Conservation (phyloP, 257 asterid genomes). For the Ligustrum vulgare region DNA sequence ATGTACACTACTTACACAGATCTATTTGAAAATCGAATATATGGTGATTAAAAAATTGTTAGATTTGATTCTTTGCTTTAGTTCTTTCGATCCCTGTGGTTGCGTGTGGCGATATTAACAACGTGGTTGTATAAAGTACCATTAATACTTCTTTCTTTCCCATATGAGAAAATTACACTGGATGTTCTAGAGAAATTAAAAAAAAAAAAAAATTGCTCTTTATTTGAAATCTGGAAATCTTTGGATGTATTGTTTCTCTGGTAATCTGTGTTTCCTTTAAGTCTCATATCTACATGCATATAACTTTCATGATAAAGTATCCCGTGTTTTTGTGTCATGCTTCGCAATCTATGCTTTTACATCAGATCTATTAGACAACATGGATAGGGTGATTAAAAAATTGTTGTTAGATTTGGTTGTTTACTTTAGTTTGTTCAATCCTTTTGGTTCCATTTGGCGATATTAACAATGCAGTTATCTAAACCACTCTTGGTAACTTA, state of each 20-base stretch:
- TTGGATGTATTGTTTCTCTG: not conserved
- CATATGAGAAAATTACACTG: slow-evolving; percentile 17
- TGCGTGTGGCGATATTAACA: slow-evolving; percentile 27
- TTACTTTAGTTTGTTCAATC: not conserved
- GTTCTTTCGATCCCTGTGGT: not conserved
- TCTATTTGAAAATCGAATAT: too few species aligned
- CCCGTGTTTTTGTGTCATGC: not conserved
- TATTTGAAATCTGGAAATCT: slow-evolving; percentile 12
- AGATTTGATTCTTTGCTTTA: too few species aligned
- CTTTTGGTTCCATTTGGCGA: too few species aligned
- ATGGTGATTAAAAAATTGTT: too few species aligned
- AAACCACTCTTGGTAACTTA: too few species aligned
- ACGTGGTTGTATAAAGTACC: slow-evolving; percentile 14
- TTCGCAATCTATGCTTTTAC: slow-evolving; percentile 1
- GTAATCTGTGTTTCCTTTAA: slow-evolving; percentile 6
- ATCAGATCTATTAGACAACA: not conserved
- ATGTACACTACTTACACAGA: too few species aligned
- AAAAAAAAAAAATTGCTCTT: not conserved
- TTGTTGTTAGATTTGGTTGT: not conserved
- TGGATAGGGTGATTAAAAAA: not conserved
- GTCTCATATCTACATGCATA: not conserved
- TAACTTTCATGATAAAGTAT: not conserved
- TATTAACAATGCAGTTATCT: too few species aligned
- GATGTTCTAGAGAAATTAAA: not conserved
- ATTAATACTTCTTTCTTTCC: slow-evolving; percentile 11